Base-by-base conservation (phyloP, 2,329 filamentous ascomycete species). In the Epichloe scottii region DNA sequence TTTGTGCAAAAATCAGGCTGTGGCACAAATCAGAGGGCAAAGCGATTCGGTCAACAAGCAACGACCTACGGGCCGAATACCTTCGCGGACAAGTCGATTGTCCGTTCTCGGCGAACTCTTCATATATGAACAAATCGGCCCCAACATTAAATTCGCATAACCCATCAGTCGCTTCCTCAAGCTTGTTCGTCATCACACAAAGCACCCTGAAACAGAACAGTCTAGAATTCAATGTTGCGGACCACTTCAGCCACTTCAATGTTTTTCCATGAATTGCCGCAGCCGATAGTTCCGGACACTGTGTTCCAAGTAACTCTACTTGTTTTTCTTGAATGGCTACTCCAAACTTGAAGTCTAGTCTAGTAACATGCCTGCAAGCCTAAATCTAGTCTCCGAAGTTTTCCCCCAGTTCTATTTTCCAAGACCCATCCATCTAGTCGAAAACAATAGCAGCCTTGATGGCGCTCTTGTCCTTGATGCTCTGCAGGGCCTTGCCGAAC, bases 361-460 rank as follows among this genome's bases (percentile, higher is more conserved):
- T 48, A 26, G 35, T 15, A 21, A 7, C 34, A 33, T 35, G 40
- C 35, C 26, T 49, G 35, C 34, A 38, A 39, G 19, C n/a, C 17
- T 38, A 11, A 30, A 33, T 40, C 35, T 39, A n/a, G 21, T 35
- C 43, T 41, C 45, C n/a, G 3, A 33, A n/a, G 39, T n/a, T n/a
- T 11, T 17, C 23, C 12, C 34, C 19, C 14, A 15, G 8, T 48
- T 34, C 12, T 14, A 5, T 23, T 6, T n/a, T 43, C 12, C 35
- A 23, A 46, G 15, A 41, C 10, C n/a, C n/a, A n/a, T n/a, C n/a
- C 17, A 14, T 30, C 14, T 75, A 79, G 55, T 86, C 82, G 59
- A 85, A 87, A 45, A 81, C 76, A 64, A 88, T 86, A 15, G 81
- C 82, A 49, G 83, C 83, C 73, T 88, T 88, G 63, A 88, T 85